phyloP scores from a whole-genome alignment of 2,329 filamentous ascomycete species.

The Calonectria honghensis region DNA sequence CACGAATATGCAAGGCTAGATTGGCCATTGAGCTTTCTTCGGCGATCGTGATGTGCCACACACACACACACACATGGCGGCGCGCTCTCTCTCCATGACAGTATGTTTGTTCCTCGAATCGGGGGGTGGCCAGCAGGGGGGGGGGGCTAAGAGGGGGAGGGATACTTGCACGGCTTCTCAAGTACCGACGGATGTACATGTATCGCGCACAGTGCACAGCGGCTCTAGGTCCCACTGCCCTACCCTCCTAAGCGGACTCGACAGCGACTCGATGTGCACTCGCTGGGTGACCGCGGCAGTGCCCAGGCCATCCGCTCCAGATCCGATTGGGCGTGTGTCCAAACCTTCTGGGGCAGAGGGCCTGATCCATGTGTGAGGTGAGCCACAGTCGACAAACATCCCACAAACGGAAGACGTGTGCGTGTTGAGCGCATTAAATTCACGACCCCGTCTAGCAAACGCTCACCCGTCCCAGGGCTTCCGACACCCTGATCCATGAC shows the following conservation, averaged over 20 bases:
- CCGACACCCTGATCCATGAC: constrained; percentile 31
- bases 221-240: constrained; percentile 33
- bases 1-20: constrained; percentile 25
- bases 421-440: constrained; percentile 55
- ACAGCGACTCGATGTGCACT: constrained; percentile 32
- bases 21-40: constrained; percentile 21
- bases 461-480: constrained; percentile 30
- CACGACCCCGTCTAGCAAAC: constrained; percentile 47
- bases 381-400: constrained; percentile 51
- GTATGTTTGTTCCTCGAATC: constrained; percentile 27
- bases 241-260: constrained; percentile 26
- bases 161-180: constrained; percentile 25
- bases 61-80: neutral
- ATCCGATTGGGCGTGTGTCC: constrained; percentile 53
- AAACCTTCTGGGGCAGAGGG: constrained; percentile 48
- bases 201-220: constrained; percentile 52
- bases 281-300: constrained; percentile 43
- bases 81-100: constrained; percentile 25
- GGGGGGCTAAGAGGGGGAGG: neutral
- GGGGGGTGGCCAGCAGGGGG: constrained; percentile 30
- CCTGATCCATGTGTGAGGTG: constrained; percentile 50
- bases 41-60: constrained; percentile 20
- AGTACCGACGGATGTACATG: constrained; percentile 44
- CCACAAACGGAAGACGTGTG: constrained; percentile 53
- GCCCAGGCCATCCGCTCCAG: constrained; percentile 45